These are phyloP conservation scores for Diutina siamensis DNA, from an alignment of 1,139 yeast genomes.

Conservation along the genomic window DNA sequence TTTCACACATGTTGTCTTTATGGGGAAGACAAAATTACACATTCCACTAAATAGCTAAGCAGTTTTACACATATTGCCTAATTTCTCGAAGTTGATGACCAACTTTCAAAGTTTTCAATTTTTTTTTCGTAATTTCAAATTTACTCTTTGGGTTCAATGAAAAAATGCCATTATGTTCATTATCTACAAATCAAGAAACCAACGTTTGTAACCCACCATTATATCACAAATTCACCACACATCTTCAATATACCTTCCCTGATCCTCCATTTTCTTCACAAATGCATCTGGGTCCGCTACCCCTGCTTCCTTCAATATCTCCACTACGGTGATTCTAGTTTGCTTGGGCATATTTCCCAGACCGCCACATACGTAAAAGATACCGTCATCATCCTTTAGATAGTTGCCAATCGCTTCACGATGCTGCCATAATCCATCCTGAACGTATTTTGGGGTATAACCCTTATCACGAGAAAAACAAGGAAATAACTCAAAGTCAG, in stretches of 20 bases:
- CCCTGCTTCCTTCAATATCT: conserved; percentile 38
- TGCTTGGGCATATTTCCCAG: conserved; percentile 94
- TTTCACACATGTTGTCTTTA: no score
- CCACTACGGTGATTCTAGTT: conserved; percentile 66
- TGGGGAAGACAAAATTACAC: no score
- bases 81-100: no score
- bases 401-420: conserved; percentile 37
- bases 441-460: conserved; percentile 48
- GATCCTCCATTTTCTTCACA: conserved; percentile 50
- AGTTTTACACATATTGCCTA: no score
- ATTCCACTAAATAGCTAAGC: no score
- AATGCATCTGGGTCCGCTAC: conserved; percentile 36
- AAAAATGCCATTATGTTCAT: no score
- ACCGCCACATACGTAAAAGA: conserved; percentile 78
- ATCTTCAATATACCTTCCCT: conserved; percentile 72
- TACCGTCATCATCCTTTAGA: conserved; percentile 42
- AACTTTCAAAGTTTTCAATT: no score
- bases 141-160: no score
- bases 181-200: no score
- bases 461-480: conserved; percentile 22
- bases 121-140: no score
- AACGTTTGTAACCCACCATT: no score
- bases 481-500: conserved; percentile 14
- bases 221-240: no score
- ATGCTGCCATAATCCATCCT: conserved; percentile 49